phyloP scores from a whole-genome alignment of 345 rosid genomes.

The Rhodamnia rubescens region DNA sequence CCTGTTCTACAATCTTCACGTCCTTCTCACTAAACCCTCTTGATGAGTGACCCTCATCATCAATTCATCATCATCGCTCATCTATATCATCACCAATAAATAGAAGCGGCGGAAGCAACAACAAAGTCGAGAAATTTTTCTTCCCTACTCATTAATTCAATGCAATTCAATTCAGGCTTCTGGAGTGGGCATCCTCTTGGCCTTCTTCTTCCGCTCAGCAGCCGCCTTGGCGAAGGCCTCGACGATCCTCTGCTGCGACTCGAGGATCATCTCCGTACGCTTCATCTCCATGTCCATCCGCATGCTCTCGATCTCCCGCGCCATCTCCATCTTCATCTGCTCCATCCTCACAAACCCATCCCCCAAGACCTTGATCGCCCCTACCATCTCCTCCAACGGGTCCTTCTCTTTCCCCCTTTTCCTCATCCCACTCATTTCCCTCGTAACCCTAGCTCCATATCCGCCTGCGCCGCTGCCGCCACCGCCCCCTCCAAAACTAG shows the following conservation, averaged over 20 bases:
- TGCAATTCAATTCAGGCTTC: not conserved
- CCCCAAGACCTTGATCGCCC: constrained; percentile 73
- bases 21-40: not conserved
- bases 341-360: constrained; percentile 78
- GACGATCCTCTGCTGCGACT: constrained; percentile 71
- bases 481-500: constrained; percentile 7
- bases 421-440: constrained; percentile 16
- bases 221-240: constrained; percentile 63
- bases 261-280: constrained; percentile 75
- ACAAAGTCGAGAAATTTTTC: not conserved
- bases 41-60: not conserved
- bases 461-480: not conserved
- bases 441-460: constrained; percentile 18
- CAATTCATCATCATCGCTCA: not conserved
- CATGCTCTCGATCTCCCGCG: constrained; percentile 70
- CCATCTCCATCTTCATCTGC: constrained; percentile 90
- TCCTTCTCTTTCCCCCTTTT: constrained; percentile 30
- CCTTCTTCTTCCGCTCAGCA: constrained; percentile 38
- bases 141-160: not conserved
- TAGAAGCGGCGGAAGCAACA: not conserved
- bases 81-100: not conserved
- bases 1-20: not conserved
- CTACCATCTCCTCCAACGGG: constrained; percentile 61
- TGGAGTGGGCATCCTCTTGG: constrained; percentile 20
- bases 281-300: constrained; percentile 94